Evolutionary conservation across 176 grass and related monocot genomes (phyloP).

Genomic region (Metroxylon sagu): DNA sequence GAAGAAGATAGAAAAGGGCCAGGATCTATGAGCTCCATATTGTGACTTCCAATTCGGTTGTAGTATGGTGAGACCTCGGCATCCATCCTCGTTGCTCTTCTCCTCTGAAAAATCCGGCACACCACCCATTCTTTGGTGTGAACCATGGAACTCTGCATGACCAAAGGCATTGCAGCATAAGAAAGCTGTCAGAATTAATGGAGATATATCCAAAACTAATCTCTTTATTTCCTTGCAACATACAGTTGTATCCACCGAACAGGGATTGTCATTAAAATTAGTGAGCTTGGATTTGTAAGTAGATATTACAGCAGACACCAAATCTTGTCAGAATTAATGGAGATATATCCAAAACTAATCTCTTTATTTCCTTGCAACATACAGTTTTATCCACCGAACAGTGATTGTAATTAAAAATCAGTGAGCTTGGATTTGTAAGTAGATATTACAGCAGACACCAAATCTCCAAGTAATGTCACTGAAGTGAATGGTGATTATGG

Average conservation of each 20-base stretch:
- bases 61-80: not conserved
- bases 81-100: slow-evolving; percentile 12
- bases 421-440: too few species aligned
- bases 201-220: not conserved
- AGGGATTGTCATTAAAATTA: too few species aligned
- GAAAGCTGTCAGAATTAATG: not conserved
- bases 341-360: not conserved
- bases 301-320: too few species aligned
- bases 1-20: not conserved
- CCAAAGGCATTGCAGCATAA: not conserved
- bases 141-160: slow-evolving; percentile 28
- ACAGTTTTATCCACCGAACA: not conserved
- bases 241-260: not conserved
- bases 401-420: too few species aligned
- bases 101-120: slow-evolving; percentile 54
- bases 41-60: not conserved
- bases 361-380: not conserved
- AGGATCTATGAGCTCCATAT: not conserved
- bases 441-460: too few species aligned
- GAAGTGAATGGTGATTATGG: too few species aligned
- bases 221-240: not conserved
- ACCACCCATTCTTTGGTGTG: slow-evolving; percentile 49
- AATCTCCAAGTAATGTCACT: too few species aligned
- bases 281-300: too few species aligned
- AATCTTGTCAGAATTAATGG: not conserved